phyloP scores from a whole-genome alignment of 2,329 filamentous ascomycete genomes.

The Ophiostoma quercus region DNA sequence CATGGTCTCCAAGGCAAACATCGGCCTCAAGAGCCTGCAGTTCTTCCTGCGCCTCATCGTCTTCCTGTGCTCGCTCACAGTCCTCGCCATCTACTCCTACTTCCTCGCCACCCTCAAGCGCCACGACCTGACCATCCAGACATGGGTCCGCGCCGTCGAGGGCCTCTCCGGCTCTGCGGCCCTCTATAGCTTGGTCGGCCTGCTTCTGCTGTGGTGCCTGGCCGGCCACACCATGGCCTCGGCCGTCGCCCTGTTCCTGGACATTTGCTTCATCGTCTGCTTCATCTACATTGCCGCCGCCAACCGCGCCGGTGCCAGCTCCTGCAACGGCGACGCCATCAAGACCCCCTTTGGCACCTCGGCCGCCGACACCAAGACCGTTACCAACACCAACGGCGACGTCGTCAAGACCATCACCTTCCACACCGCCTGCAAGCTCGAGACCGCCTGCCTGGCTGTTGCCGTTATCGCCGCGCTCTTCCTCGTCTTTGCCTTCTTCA shows the following conservation, averaged over 20 bases:
- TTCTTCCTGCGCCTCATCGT: constrained; percentile 69
- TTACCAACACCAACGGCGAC: constrained; percentile 45
- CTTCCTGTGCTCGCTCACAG: constrained; percentile 65
- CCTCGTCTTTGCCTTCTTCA: constrained; percentile 30
- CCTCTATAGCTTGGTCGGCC: constrained; percentile 67
- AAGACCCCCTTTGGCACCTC: constrained; percentile 66
- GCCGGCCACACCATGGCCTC: constrained; percentile 70
- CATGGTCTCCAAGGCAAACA: constrained; percentile 55
- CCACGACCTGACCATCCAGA: constrained; percentile 58
- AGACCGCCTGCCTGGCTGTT: constrained; percentile 72
- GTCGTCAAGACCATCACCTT: constrained; percentile 46
- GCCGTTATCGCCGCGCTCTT: constrained; percentile 63
- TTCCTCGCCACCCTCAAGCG: constrained; percentile 69
- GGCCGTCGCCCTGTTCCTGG: constrained; percentile 66
- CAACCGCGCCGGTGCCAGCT: constrained; percentile 62
- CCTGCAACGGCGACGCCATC: constrained; percentile 55
- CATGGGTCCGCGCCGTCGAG: constrained; percentile 65
- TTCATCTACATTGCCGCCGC: constrained; percentile 79
- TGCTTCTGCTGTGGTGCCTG: constrained; percentile 71
- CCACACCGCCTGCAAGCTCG: constrained; percentile 60
- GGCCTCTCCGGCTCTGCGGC: constrained; percentile 71
- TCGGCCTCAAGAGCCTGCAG: constrained; percentile 63
- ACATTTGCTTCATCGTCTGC: constrained; percentile 67
- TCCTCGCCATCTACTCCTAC: constrained; percentile 77
- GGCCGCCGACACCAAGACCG: constrained; percentile 44